These are phyloP conservation scores for Staphylotrichum tortipilum DNA, from an alignment of 495 filamentous ascomycete species.

Conservation along the genomic window DNA sequence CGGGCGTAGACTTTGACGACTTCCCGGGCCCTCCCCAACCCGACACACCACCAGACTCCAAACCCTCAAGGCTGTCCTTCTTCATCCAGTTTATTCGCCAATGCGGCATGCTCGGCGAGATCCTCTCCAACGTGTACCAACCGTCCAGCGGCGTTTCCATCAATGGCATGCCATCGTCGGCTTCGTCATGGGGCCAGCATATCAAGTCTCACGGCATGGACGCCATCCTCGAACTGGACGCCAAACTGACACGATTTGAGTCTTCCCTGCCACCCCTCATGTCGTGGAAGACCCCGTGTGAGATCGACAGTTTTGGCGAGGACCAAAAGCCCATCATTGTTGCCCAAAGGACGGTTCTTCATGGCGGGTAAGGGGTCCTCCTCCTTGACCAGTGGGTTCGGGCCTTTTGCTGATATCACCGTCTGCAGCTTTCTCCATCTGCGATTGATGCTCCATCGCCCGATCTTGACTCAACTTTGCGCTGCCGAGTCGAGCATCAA, in stretches of 20 bases:
- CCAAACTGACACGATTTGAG: slow-evolving; percentile 31
- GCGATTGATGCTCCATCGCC: slow-evolving; percentile 38
- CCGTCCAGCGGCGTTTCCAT: slow-evolving; percentile 25
- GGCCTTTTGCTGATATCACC: too few species aligned
- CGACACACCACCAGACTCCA: not conserved
- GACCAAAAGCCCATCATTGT: slow-evolving; percentile 17
- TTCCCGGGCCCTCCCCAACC: not conserved
- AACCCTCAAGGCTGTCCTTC: slow-evolving; percentile 25
- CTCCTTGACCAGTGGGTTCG: too few species aligned
- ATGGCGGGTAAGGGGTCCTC: slow-evolving; percentile 35
- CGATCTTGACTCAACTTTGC: slow-evolving; percentile 39
- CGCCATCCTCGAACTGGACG: slow-evolving; percentile 34
- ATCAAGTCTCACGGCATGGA: slow-evolving; percentile 28
- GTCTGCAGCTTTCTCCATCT: slow-evolving; percentile 41
- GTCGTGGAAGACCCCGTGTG: slow-evolving; percentile 26
- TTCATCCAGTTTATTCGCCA: slow-evolving; percentile 36
- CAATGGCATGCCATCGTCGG: too few species aligned
- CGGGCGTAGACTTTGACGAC: slow-evolving; percentile 9
- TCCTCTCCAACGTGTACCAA: slow-evolving; percentile 38
- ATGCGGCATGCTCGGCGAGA: slow-evolving; percentile 35
- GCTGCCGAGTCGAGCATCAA: slow-evolving; percentile 14
- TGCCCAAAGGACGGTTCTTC: slow-evolving; percentile 36
- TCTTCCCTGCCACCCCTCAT: slow-evolving; percentile 27
- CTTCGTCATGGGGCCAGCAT: slow-evolving; percentile 11
- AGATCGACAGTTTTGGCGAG: slow-evolving; percentile 7